Evolutionary conservation across 352 stramenopile species (phyloP).

Genomic region (Pythium phragmitis): DNA sequence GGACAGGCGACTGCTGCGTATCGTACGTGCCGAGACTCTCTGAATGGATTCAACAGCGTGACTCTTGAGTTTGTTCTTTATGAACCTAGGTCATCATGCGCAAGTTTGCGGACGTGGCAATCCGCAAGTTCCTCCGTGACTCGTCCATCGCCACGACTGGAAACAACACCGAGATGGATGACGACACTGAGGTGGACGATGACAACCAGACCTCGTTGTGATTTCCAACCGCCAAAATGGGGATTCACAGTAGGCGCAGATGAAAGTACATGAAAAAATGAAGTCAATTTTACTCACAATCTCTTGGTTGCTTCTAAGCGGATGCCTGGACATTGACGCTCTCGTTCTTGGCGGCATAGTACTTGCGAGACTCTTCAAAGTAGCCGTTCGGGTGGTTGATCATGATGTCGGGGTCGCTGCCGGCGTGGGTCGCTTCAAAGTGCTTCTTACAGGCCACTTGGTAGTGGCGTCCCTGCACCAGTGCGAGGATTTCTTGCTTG

Average conservation of each 20-base stretch:
- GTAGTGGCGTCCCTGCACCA: constrained; percentile 93
- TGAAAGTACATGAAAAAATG: constrained; percentile 25
- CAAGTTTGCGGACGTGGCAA: constrained; percentile 62
- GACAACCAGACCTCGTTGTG: constrained; percentile 22
- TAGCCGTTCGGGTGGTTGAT: constrained; percentile 99
- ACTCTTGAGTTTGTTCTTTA: background rate
- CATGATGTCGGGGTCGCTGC: constrained; percentile 86
- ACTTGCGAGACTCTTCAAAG: constrained; percentile 95
- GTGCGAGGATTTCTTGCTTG: constrained; percentile 91
- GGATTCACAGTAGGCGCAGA: background rate
- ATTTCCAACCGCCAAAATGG: background rate
- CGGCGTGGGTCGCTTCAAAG: constrained; percentile 94
- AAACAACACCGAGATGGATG: constrained; percentile 13
- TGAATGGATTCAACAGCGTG: background rate
- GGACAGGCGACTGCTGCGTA: constrained; percentile 66
- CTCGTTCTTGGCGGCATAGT: constrained; percentile 86
- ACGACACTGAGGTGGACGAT: constrained; percentile 20
- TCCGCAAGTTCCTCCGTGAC: constrained; percentile 62
- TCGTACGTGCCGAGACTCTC: constrained; percentile 35
- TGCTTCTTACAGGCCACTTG: constrained; percentile 98
- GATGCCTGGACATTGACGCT: constrained; percentile 49
- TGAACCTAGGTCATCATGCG: constrained; percentile 57
- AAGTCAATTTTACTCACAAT: constrained; percentile 4
- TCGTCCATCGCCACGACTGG: constrained; percentile 4
- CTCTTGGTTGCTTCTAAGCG: constrained; percentile 7